Base-by-base conservation (phyloP, 2,329 filamentous ascomycete species). In the Aspergillus sp. region DNA sequence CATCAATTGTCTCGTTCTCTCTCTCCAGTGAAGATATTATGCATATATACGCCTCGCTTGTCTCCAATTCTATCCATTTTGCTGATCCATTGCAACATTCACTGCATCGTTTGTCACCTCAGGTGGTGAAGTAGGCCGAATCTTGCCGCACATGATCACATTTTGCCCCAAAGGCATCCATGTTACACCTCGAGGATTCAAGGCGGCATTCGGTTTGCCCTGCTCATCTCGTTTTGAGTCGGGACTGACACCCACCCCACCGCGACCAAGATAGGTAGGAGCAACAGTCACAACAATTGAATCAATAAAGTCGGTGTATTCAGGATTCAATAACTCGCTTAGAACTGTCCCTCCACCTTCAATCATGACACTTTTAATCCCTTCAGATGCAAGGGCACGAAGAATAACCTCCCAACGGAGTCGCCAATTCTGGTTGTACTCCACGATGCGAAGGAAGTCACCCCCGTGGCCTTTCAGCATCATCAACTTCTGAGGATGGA, bases 241-340 rank as follows among this genome's bases (percentile, higher is more conserved):
- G 2, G 90, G 91, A 42, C 82, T 84, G 2, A 95, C 88, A 9
- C 83, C 76, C 7, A 96, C 87, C 6, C 89, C 89, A 2, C 87
- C 88, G 50, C 80, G 76, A 1, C 91, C 91, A n/a, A 97, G 75
- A 81, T 89, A 97, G 0, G 83, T 88, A 7, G 91, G 91, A 3
- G 91, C 90, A 60, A 96, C 83, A 0, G 91, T 96, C 49, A 96
- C 77, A 58, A 97, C 86, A 43, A 95, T 83, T 2, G 85, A 85
- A 61, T 88, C 79, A 38, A 95, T 75, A 7, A 90, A 71, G n/a
- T 65, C 58, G 13, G 80, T 73, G 58, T 83, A 81, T 23, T 73
- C 71, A 2, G 79, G 74, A 35, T 78, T 74, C n/a, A 97, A 74
- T 15, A 97, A 70, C 33, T 85, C 81, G 63, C 93, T 94, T 63